These are phyloP conservation scores for Dryas alaskensis DNA, from an alignment of 306 rosid genomes.

Conservation along the genomic window DNA sequence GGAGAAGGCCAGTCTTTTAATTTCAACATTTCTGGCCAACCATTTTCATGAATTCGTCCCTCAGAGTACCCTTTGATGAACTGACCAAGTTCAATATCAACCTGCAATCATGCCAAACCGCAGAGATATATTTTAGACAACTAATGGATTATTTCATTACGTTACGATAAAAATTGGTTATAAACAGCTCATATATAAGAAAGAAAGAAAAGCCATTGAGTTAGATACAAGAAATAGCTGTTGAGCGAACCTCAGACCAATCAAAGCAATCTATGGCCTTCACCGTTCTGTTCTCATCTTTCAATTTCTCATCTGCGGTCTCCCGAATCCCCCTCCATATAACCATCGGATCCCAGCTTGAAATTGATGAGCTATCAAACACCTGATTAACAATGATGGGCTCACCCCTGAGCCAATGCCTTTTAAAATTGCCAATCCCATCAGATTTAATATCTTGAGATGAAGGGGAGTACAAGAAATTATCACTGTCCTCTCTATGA, in stretches of 20 bases:
- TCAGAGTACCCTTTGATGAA: conserved; percentile 75
- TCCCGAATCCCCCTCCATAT: conserved; percentile 81
- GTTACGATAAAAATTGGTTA: neutral
- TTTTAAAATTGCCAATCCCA: conserved; percentile 74
- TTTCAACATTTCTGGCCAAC: conserved; percentile 75
- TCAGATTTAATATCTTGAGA: conserved; percentile 64
- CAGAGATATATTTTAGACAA: conserved; percentile 18
- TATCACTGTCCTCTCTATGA: conserved; percentile 53
- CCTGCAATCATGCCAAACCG: conserved; percentile 50
- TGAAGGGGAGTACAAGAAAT: conserved; percentile 67
- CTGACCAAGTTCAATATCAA: conserved; percentile 68
- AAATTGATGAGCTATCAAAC: conserved; percentile 67
- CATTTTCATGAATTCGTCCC: conserved; percentile 63
- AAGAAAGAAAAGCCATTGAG: neutral
- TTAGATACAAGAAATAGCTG: conserved; percentile 4
- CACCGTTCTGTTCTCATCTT: conserved; percentile 62
- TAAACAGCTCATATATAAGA: conserved; percentile 12
- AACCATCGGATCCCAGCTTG: conserved; percentile 86
- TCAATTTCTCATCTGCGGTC: conserved; percentile 69
- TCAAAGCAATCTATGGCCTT: conserved; percentile 80
- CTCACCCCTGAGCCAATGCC: conserved; percentile 79
- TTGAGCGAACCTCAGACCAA: conserved; percentile 73
- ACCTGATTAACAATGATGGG: conserved; percentile 78
- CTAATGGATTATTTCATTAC: conserved; percentile 18
- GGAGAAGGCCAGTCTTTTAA: conserved; percentile 98